phyloP scores from a whole-genome alignment of 2,329 filamentous ascomycete species.

The Aspergillus hortae region DNA sequence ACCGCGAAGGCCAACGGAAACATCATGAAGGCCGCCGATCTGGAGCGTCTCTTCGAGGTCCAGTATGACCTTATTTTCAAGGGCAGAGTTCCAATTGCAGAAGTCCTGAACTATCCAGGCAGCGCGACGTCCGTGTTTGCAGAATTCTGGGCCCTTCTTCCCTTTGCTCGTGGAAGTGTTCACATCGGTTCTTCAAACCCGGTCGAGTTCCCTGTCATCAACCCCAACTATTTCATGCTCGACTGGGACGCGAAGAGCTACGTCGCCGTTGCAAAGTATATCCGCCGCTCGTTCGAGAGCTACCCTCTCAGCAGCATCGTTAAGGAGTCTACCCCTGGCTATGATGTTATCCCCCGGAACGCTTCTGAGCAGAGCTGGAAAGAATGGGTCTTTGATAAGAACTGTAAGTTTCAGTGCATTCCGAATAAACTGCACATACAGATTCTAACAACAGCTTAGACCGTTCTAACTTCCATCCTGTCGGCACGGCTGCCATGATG shows the following conservation, averaged over 20 bases:
- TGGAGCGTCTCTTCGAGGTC: constrained; percentile 22
- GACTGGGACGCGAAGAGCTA: constrained; percentile 11
- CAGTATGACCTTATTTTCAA: constrained; percentile 27
- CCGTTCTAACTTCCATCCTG: constrained; percentile 29
- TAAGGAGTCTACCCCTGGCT: constrained; percentile 21
- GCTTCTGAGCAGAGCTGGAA: constrained; percentile 20
- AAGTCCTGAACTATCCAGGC: constrained; percentile 21
- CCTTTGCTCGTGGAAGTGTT: constrained; percentile 24
- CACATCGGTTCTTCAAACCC: constrained; percentile 22
- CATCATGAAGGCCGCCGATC: constrained; percentile 18
- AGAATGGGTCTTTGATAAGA: constrained; percentile 18
- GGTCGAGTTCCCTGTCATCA: constrained; percentile 18
- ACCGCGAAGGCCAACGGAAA: constrained; percentile 20
- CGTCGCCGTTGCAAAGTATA: constrained; percentile 9
- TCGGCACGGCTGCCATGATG: constrained; percentile 32
- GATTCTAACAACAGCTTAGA: constrained; percentile 9
- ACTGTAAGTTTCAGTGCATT: constrained; percentile 18
- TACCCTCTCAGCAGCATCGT: constrained; percentile 19
- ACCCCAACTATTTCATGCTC: constrained; percentile 29
- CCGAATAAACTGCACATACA: background rate
- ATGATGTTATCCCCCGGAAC: constrained; percentile 16
- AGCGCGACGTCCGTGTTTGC: constrained; percentile 8
- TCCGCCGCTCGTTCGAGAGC: constrained; percentile 20
- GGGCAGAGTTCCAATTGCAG: constrained; percentile 20
- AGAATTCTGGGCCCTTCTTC: constrained; percentile 26